phyloP scores from a whole-genome alignment of 2,329 filamentous ascomycete species.

The Elsinoe arachidis region DNA sequence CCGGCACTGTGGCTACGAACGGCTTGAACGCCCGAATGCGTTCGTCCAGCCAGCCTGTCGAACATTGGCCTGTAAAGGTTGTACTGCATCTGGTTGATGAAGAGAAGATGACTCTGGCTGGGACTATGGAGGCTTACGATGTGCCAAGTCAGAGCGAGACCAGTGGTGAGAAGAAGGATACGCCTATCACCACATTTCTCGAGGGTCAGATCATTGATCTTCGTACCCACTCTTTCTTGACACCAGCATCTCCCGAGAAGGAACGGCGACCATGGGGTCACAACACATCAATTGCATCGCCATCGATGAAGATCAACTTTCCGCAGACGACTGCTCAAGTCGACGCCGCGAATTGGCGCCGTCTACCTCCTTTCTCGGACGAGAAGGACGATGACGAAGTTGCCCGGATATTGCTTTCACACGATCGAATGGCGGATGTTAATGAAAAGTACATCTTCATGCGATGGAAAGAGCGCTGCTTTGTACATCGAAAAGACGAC shows the following conservation, averaged over 20 bases:
- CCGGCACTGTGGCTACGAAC: neutral
- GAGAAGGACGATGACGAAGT: slow-evolving; percentile 31
- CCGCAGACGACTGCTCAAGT: slow-evolving; percentile 28
- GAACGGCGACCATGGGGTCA: neutral
- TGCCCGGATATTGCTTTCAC: slow-evolving; percentile 36
- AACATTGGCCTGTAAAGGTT: slow-evolving; percentile 60
- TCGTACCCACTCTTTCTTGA: slow-evolving; percentile 42
- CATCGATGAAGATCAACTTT: slow-evolving; percentile 27
- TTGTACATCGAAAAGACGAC: slow-evolving; percentile 31
- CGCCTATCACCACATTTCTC: slow-evolving; percentile 55
- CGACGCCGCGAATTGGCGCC: slow-evolving; percentile 42
- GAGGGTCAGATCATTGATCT: slow-evolving; percentile 63
- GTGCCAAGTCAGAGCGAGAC: slow-evolving; percentile 42
- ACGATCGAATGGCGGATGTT: slow-evolving; percentile 30
- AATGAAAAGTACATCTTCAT: slow-evolving; percentile 45
- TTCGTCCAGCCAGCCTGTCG: slow-evolving; percentile 21
- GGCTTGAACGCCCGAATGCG: neutral
- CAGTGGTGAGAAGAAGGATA: slow-evolving; percentile 34
- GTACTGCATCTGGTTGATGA: slow-evolving; percentile 56
- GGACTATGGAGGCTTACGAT: slow-evolving; percentile 63
- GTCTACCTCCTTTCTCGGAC: slow-evolving; percentile 31
- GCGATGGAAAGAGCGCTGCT: slow-evolving; percentile 49
- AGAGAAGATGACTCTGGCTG: slow-evolving; percentile 52
- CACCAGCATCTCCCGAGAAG: slow-evolving; percentile 22
- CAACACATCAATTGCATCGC: slow-evolving; percentile 23